Base-by-base conservation (phyloP, 495 filamentous ascomycete genomes). In the Penicillium goetzii region DNA sequence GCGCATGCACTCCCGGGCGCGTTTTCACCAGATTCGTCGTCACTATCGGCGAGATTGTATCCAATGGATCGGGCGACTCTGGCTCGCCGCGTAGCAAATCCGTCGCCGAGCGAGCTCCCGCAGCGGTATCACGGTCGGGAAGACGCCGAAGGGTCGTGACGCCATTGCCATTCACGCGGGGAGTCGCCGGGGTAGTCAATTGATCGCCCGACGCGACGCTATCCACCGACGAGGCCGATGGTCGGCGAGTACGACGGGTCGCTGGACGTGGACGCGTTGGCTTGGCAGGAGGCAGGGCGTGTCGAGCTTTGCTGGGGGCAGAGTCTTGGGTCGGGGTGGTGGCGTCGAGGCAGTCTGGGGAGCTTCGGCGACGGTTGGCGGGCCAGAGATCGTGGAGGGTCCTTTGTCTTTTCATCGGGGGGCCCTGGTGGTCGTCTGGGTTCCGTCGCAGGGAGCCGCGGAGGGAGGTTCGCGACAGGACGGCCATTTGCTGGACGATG, bases 41-140 rank as follows among this genome's bases (percentile, higher is more conserved):
- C 1, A 70, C 67, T 0, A 65, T 63, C 8, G 74, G 70, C 2
- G 76, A 78, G 32, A 79, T 78, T 2, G 72, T 77, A 49, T 81
- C 76, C 40, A 80, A 68, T 21, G 77, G 78, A 66, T 80, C 76
- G 9, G 78, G 77, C 17, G 74, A 76, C 41, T 76, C 75, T 19
- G 68, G 67, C 1, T 52, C 49, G 38, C 58, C 66, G 25, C 43
- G 62, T 7, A 69, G 56, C 8, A 60, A 53, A 30, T 64, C 61
- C 3, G 62, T 26, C 43, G 64, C 45, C 28, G 56, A 40, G n/a
- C 28, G 25, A 23, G 25, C 26, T 1, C 61, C 50, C 17, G 68
- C 60, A 12, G 68, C 56, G 11, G 57, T 61, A 34, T 61, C 60
- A 34, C 52, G 56, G 51, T 64, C 61, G 56, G 45, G 28, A 45